Conservation (phyloP, 2,329 filamentous ascomycete species). For the Pseudogymnoascus sp. region DNA sequence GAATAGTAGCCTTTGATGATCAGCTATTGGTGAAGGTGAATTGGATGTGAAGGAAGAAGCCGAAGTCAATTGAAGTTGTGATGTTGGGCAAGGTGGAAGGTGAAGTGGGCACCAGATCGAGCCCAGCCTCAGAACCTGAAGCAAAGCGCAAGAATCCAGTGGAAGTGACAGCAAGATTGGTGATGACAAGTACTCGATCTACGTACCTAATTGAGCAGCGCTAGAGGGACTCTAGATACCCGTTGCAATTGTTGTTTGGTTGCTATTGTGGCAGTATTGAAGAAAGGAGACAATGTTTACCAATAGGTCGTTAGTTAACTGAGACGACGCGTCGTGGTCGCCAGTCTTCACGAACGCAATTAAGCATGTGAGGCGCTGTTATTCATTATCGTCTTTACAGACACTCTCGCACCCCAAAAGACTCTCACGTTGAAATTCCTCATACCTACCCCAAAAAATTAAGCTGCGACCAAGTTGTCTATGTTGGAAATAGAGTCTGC, state of each 20-base stretch:
- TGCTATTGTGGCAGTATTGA: background rate
- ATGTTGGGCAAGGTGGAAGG: background rate
- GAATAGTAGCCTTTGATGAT: background rate
- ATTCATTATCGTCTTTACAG: background rate
- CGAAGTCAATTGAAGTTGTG: background rate
- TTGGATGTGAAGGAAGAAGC: background rate
- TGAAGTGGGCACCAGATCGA: background rate
- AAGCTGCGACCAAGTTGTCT: background rate
- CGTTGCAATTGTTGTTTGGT: background rate
- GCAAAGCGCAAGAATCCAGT: background rate
- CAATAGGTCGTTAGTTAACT: background rate
- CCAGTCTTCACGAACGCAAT: background rate
- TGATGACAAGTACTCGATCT: background rate
- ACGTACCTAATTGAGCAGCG: slow-evolving; percentile 10
- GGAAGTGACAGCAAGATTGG: background rate
- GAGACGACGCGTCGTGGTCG: background rate
- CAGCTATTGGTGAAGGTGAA: background rate
- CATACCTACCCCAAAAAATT: background rate
- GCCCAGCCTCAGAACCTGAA: background rate
- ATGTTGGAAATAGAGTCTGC: background rate
- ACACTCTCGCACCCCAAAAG: background rate
- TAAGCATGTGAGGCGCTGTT: background rate
- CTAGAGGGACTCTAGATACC: slow-evolving; percentile 13
- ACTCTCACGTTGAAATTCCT: background rate
- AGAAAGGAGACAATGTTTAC: background rate